These are phyloP conservation scores for Backusella circina DNA, from an alignment of 192 early-diverging fungal genomes.

Conservation along the genomic window DNA sequence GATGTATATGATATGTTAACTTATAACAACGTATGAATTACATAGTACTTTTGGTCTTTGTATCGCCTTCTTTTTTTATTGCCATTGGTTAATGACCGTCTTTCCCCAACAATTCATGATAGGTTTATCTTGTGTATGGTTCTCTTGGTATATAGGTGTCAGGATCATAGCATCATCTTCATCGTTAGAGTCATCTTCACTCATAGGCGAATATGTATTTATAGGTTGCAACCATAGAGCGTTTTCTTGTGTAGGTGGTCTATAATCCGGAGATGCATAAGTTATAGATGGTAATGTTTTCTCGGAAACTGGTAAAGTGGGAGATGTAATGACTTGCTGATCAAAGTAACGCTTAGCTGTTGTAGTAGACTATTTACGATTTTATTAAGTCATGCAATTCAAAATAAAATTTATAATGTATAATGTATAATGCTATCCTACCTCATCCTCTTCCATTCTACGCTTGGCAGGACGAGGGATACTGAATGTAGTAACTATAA, in stretches of 20 bases:
- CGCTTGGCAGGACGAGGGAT: not conserved
- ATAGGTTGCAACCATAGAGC: constrained; percentile 9
- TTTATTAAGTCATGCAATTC: not conserved
- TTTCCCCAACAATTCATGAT: not conserved
- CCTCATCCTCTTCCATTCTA: constrained; percentile 11
- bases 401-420: not conserved
- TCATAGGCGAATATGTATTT: not conserved
- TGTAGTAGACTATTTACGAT: not conserved
- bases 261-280: constrained; percentile 16
- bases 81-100: not conserved
- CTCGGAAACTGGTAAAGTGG: not conserved
- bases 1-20: not conserved
- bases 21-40: not conserved
- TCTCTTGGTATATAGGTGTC: not conserved
- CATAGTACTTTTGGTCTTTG: not conserved
- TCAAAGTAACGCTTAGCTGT: constrained; percentile 8
- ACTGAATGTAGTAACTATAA: not conserved
- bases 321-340: not conserved
- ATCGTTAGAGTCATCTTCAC: constrained; percentile 7
- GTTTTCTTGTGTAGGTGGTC: constrained; percentile 3
- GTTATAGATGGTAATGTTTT: constrained; percentile 7
- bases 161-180: not conserved
- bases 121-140: not conserved
- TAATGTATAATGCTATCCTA: not conserved
- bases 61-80: not conserved